Conservation (phyloP, 345 rosid genomes). For the Brassica cretica region DNA sequence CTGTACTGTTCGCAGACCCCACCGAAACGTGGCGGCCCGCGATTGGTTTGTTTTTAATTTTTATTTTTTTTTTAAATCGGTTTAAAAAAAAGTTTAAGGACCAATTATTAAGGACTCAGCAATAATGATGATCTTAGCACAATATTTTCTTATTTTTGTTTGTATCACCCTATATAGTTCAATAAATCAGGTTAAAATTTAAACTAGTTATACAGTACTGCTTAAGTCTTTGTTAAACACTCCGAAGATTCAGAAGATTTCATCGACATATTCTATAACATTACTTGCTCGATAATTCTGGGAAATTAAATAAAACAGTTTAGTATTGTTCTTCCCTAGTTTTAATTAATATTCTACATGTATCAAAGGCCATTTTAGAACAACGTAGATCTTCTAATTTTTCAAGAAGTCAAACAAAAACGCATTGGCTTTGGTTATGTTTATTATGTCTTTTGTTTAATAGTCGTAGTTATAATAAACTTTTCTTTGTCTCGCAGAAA, state of each 20-base stretch:
- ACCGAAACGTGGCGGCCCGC: too few relatives aligned
- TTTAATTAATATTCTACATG: neutral
- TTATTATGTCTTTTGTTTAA: neutral
- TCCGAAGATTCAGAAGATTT: neutral
- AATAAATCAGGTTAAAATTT: too few relatives aligned
- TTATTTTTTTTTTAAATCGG: too few relatives aligned
- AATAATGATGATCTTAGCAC: neutral
- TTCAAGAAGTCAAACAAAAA: neutral
- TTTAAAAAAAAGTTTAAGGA: too few relatives aligned
- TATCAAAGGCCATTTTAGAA: constrained; percentile 1
- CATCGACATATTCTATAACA: constrained; percentile 2
- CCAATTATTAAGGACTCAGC: too few relatives aligned
- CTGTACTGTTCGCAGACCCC: too few relatives aligned
- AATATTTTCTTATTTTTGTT: too few relatives aligned
- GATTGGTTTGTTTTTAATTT: too few relatives aligned
- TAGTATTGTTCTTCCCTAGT: neutral
- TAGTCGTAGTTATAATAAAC: neutral
- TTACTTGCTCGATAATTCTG: neutral
- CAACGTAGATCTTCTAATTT: neutral
- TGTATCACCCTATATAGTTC: too few relatives aligned
- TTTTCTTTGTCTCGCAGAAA: neutral
- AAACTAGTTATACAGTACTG: neutral
- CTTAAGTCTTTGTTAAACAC: neutral
- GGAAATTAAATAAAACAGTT: neutral
- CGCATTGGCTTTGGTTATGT: neutral